Evolutionary conservation across 129 eudicot genomes (phyloP).

Genomic region (Tagetes patula): DNA sequence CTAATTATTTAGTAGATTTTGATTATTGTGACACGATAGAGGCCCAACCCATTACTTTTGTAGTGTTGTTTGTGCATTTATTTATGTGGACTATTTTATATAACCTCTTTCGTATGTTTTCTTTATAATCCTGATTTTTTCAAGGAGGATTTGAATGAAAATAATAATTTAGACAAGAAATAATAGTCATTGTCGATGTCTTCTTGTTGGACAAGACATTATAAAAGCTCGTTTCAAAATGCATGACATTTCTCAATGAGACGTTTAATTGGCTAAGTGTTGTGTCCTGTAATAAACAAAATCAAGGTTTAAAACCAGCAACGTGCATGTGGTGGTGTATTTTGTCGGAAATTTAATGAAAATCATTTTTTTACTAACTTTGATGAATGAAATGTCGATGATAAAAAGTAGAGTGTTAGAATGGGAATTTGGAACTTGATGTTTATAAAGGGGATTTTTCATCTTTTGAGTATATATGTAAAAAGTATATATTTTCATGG

Average conservation of each 20-base stretch:
- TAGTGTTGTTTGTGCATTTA: constrained; percentile 30
- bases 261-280: no score
- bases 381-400: no score
- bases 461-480: no score
- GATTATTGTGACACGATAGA: constrained; percentile 1
- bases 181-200: constrained; percentile 7
- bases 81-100: constrained; percentile 31
- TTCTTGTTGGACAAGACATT: background rate
- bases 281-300: no score
- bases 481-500: no score
- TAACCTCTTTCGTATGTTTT: constrained; percentile 18
- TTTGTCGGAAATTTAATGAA: no score
- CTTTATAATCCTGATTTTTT: constrained; percentile 6
- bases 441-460: no score
- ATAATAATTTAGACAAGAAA: constrained; percentile 15
- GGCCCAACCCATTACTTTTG: constrained; percentile 16
- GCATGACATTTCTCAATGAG: background rate
- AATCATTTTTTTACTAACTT: no score
- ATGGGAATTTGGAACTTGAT: no score
- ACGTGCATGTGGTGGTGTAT: no score
- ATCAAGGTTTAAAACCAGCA: no score
- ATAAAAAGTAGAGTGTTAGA: no score
- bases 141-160: background rate
- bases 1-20: background rate
- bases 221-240: background rate